Conservation (phyloP, 1,139 yeast species). For the Hyphopichia burtonii region DNA sequence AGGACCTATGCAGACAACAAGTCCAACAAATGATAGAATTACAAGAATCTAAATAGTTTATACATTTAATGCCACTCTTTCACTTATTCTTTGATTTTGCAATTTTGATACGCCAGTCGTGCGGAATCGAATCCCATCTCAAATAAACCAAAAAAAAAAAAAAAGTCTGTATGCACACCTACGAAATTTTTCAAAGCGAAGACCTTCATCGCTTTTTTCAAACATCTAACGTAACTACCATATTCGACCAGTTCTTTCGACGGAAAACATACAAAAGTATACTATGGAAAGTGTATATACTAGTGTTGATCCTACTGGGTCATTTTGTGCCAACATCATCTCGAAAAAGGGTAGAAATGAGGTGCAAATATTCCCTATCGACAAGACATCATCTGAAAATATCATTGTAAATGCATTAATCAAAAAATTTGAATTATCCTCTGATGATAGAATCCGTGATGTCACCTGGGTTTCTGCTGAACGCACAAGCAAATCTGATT, state of each 20-base stretch:
- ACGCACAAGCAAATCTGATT: conserved; percentile 5
- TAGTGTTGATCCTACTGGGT: conserved; percentile 19
- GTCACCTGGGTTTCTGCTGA: conserved; percentile 21
- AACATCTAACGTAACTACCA: too few species aligned
- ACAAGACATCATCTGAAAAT: conserved; percentile 5
- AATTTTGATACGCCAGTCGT: background rate
- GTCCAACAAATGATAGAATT: conserved; percentile 81
- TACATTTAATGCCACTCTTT: background rate
- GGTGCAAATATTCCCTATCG: conserved; percentile 28
- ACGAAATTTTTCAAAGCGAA: conserved; percentile 4
- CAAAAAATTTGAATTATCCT: conserved; percentile 12
- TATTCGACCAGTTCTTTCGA: too few species aligned
- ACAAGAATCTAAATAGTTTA: conserved; percentile 32
- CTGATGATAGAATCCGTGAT: conserved; percentile 22
- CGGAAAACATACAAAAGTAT: background rate
- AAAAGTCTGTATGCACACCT: conserved; percentile 2
- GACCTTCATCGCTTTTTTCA: background rate
- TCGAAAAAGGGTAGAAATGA: conserved; percentile 35
- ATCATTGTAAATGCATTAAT: conserved; percentile 6
- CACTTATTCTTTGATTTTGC: background rate
- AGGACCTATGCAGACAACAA: conserved; percentile 76
- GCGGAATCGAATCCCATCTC: background rate
- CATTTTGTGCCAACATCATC: conserved; percentile 29
- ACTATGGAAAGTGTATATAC: conserved; percentile 6
- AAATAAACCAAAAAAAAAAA: background rate